Evolutionary conservation across 106 monocot genomes (phyloP), one percentile per base, ranked within the genome.

Genomic region (Acorus gramineus): DNA sequence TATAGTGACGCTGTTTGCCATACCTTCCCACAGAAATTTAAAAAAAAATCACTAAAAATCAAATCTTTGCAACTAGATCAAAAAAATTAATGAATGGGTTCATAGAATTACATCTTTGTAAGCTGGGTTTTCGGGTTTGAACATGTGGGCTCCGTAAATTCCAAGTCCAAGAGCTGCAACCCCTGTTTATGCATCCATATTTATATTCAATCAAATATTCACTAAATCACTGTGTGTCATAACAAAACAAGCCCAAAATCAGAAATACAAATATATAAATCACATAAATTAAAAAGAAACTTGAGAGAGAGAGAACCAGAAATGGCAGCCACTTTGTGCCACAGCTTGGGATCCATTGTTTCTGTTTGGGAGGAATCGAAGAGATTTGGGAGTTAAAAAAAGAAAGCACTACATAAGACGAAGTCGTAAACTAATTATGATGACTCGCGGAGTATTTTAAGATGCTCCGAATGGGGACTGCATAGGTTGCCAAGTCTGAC

Each of bases 1-100:
- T 96, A 91, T 14, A 96, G 74, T 42, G 90, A 91, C 8, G 87
- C 91, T 6, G 85, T 87, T 53, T 83, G 79, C 90, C 91, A 91
- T 43, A 96, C 90, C 90, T 91, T 60, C 42, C 10, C 6, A 64
- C 12, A 54, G 14, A 12, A 52, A 51, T 11, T 9, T 8, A 42
- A 6, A 44, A 53, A 11, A 47, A 8, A 47, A 58, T 62, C 10
- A 60, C 63, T 52, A 7, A 59, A 4, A 42, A 28, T 56, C 2
- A 12, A 52, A 28, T 59, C 28, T 28, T 28, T 28, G 28, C 28
- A 28, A 28, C 28, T 28, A 28, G 28, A 28, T 28, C 28, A 28
- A 28, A 28, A 28, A 28, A 28, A 28, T 0, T 28, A 28, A 28
- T 28, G 28, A 28, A 28, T 28, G 28, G 28, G 28, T 28, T 28